Evolutionary conservation across 805 yeast genomes (phyloP), one percentile per base, ranked within the genome.

Genomic region (Hanseniaspora lindneri): DNA sequence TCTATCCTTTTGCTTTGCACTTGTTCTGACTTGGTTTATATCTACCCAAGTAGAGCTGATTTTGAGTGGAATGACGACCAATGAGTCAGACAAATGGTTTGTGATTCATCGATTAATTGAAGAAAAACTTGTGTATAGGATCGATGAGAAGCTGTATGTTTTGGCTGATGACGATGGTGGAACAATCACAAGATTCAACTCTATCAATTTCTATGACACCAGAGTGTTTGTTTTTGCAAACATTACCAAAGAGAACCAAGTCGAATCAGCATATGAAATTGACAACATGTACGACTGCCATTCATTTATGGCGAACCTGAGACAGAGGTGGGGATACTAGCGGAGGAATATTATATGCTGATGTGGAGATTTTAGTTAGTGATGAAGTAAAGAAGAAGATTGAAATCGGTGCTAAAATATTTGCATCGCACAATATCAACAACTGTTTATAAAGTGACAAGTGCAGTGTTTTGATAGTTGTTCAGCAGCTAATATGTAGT

Each of bases 11-110:
- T 47, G 69, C 14, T 68, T 77, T 50, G 62, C 68, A 2, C 51
- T 72, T 1, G 61, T 77, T n/a, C 64, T 72, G 21, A 52, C 62
- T 11, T 67, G 72, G 42, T 76, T 77, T 54, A 50, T 68, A 1
- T 58, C 54, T 24, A 60, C 69, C 51, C 83, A 79, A 54, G 34
- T 76, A 23, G 58, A 69, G 28, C 69, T 75, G 53, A 64, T 82
- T 2, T 71, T 69, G 53, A 68, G 73, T 36, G 94, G 94, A 0
- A 78, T 78, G 60, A 82, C 92, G 11, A 80, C 88, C 3, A 81
- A 80, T 56, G 94, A 83, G 61, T 65, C 74, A 16, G 76, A 69
- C 44, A 83, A 83, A 58, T 83, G 94, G 94, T 73, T 66, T 17
- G 76, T 70, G 3, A 68, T 83, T 13, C 77, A 77, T 48, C 71